phyloP scores from a whole-genome alignment of 2,329 filamentous ascomycete genomes.

The Proliferodiscus dingleyae region DNA sequence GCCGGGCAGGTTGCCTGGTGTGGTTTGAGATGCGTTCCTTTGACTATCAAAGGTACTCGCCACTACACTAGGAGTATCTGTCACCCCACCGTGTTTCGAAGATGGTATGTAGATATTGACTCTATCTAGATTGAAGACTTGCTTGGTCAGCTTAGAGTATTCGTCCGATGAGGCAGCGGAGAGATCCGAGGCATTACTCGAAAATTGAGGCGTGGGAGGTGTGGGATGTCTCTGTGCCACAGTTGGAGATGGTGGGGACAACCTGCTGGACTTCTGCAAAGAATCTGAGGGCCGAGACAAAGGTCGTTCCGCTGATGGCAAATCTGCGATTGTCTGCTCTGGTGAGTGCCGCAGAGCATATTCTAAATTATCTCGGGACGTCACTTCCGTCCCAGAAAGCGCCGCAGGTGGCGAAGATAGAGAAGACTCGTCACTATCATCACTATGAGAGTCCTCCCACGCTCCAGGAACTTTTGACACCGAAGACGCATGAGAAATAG shows the following conservation, averaged over 20 bases:
- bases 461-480: constrained; percentile 22
- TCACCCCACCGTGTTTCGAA: constrained; percentile 1
- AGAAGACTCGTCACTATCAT: constrained; percentile 11
- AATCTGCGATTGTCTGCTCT: not conserved
- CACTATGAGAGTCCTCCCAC: constrained; percentile 21
- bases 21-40: constrained; percentile 24
- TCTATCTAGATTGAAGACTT: constrained; percentile 32
- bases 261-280: constrained; percentile 7
- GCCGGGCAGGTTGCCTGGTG: constrained; percentile 52
- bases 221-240: constrained; percentile 4
- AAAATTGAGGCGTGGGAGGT: constrained; percentile 17
- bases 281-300: constrained; percentile 6
- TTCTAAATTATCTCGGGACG: constrained; percentile 23
- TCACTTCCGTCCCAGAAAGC: constrained; percentile 2
- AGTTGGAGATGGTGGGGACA: constrained; percentile 6
- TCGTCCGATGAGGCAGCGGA: constrained; percentile 26
- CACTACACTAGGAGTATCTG: constrained; percentile 8
- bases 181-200: constrained; percentile 24
- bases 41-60: constrained; percentile 20
- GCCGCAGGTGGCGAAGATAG: constrained; percentile 21
- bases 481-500: constrained; percentile 45
- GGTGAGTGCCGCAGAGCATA: constrained; percentile 18
- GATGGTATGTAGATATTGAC: constrained; percentile 32
- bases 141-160: constrained; percentile 28
- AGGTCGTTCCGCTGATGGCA: constrained; percentile 1